Conservation (phyloP, 768 basidiomycete species). For the Tylopilus sp. region DNA sequence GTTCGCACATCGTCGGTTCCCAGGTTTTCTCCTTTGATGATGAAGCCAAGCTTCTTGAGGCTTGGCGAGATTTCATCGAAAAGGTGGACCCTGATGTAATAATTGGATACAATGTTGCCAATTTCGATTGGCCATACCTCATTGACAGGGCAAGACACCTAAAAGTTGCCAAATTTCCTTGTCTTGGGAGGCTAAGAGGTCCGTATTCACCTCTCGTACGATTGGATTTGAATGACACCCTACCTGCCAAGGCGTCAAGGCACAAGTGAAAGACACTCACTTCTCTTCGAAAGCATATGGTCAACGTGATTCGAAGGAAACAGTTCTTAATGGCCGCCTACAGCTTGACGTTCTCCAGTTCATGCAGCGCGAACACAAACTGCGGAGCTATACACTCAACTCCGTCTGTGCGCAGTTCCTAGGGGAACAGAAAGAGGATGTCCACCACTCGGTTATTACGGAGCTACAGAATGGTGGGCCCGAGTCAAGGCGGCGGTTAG, state of each 20-base stretch:
- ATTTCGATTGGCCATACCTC: constrained; percentile 96
- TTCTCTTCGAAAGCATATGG: constrained; percentile 99
- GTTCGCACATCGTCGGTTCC: constrained; percentile 95
- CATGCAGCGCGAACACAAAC: constrained; percentile 98
- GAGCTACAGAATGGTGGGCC: constrained; percentile 96
- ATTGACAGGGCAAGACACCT: constrained; percentile 87
- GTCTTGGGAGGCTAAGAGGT: constrained; percentile 77
- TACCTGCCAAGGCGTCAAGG: constrained; percentile 53
- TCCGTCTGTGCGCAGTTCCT: constrained; percentile 97
- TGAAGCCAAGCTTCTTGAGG: constrained; percentile 68
- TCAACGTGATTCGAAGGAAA: constrained; percentile 94
- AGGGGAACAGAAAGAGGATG: constrained; percentile 98
- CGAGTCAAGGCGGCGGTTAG: constrained; percentile 87
- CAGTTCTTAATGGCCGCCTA: constrained; percentile 83
- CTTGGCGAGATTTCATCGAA: constrained; percentile 89
- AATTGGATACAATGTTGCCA: constrained; percentile 92
- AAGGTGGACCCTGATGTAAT: constrained; percentile 93
- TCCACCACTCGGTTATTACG: constrained; percentile 97
- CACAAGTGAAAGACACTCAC: constrained; percentile 88
- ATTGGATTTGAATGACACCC: constrained; percentile 3
- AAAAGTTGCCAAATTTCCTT: constrained; percentile 65
- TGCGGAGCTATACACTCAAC: constrained; percentile 96
- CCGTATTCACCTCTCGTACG: constrained; percentile 8
- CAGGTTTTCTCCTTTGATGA: constrained; percentile 84
- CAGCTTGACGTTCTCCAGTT: constrained; percentile 96